A percentile compares a stretch with the other conserved stretches of the same genome.
These are phyloP conservation scores for Coemansia sp. DNA, from an alignment of 192 early-diverging fungal genomes.

Conservation along the genomic window DNA sequence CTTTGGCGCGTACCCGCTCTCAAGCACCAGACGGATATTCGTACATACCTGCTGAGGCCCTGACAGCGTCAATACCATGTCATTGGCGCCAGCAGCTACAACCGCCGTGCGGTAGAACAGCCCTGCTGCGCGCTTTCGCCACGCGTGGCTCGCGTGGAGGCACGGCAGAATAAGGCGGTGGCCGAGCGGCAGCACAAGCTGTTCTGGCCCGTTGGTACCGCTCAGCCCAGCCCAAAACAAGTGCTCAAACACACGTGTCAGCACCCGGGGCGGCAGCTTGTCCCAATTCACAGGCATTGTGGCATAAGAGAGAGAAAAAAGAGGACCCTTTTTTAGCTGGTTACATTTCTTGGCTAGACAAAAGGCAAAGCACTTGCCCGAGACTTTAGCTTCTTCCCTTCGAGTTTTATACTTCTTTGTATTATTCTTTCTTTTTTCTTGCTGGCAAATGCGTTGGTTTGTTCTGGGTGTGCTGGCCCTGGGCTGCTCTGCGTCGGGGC, in stretches of 20 bases:
- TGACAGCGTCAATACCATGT: background rate
- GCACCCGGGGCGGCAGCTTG: conserved; percentile 9
- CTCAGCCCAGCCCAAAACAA: conserved; percentile 23
- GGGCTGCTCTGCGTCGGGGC: background rate
- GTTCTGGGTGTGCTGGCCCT: background rate
- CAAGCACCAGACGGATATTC: conserved; percentile 24
- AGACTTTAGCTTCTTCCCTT: too few relatives aligned
- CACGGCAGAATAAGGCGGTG: conserved; percentile 9
- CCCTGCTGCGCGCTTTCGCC: conserved; percentile 27
- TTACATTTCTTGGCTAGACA: too few relatives aligned
- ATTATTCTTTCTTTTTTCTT: background rate
- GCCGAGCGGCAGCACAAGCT: conserved; percentile 15
- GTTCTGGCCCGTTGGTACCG: conserved; percentile 6
- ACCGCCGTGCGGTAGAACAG: conserved; percentile 35
- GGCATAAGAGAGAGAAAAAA: background rate
- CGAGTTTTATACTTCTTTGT: background rate
- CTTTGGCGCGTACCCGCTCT: conserved; percentile 42
- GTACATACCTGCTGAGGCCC: background rate
- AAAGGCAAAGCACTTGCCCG: too few relatives aligned
- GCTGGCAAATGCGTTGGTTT: background rate
- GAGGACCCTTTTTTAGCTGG: background rate
- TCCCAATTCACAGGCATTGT: background rate
- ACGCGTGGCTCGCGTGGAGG: conserved; percentile 10
- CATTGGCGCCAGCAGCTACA: conserved; percentile 7
- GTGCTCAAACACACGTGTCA: conserved; percentile 23